A percentile compares a stretch with the other conserved stretches of the same genome.
These are phyloP conservation scores for Sugiyamaella pinicola DNA, from an alignment of 1,139 yeast species.

Conservation along the genomic window DNA sequence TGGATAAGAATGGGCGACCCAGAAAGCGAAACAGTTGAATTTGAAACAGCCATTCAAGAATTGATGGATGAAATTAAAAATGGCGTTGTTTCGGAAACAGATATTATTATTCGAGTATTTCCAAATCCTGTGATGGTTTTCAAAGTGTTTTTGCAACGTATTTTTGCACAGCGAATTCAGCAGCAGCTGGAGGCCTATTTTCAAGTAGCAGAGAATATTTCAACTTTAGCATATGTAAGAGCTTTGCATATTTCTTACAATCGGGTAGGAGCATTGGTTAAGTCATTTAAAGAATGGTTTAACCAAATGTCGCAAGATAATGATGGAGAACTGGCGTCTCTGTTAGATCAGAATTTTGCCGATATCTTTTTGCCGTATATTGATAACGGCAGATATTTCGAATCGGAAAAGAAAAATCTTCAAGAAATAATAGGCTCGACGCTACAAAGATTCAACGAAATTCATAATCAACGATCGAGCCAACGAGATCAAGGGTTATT, in stretches of 20 bases:
- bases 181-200: constrained; percentile 65
- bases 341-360: constrained; percentile 70
- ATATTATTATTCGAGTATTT: constrained; percentile 73
- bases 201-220: constrained; percentile 62
- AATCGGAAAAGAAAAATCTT: constrained; percentile 69
- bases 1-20: constrained; percentile 56
- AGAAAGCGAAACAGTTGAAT: constrained; percentile 44
- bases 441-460: constrained; percentile 32
- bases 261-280: constrained; percentile 63
- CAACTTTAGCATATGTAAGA: constrained; percentile 76
- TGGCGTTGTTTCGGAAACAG: constrained; percentile 67
- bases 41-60: constrained; percentile 46
- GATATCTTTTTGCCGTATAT: constrained; percentile 75
- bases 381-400: constrained; percentile 69
- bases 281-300: constrained; percentile 63
- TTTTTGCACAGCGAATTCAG: constrained; percentile 74
- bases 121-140: constrained; percentile 67
- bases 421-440: constrained; percentile 57
- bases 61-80: constrained; percentile 48
- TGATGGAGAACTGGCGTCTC: constrained; percentile 53
- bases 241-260: constrained; percentile 68
- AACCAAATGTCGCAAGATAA: constrained; percentile 43
- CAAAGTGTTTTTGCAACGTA: constrained; percentile 69
- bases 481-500: constrained; percentile 34
- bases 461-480: constrained; percentile 30